Conservation (phyloP, 2,329 filamentous ascomycete genomes). For the Penicillium decumbens region DNA sequence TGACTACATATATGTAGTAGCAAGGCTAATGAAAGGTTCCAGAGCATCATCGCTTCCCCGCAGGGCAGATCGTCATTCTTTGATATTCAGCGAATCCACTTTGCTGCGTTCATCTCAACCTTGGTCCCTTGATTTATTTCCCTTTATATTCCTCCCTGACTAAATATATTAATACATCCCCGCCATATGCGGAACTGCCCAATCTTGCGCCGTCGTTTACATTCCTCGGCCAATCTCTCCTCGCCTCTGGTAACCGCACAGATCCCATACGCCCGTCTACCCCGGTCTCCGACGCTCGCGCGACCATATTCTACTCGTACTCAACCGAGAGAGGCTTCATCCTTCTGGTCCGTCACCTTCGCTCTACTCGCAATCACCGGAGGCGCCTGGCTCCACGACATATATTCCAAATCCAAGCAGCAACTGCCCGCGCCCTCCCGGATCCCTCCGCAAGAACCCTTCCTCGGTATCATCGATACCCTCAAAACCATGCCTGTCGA, state of each 20-base stretch:
- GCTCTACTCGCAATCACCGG: slow-evolving; percentile 32
- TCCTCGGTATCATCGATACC: slow-evolving; percentile 35
- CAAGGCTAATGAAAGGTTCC: neutral
- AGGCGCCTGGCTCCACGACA: slow-evolving; percentile 33
- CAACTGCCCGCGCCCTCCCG: slow-evolving; percentile 8
- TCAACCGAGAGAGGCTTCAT: slow-evolving; percentile 34
- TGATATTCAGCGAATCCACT: slow-evolving; percentile 7
- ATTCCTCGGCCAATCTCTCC: slow-evolving; percentile 28
- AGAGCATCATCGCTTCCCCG: neutral
- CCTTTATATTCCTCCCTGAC: neutral
- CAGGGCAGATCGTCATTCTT: slow-evolving; percentile 7
- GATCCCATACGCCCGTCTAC: slow-evolving; percentile 20
- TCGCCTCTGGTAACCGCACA: slow-evolving; percentile 15
- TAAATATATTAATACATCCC: slow-evolving; percentile 2
- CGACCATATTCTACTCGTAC: slow-evolving; percentile 27
- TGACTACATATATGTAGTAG: neutral
- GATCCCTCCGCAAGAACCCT: slow-evolving; percentile 19
- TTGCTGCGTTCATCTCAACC: neutral
- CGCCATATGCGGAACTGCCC: slow-evolving; percentile 36
- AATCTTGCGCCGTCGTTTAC: slow-evolving; percentile 28
- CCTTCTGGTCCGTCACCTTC: slow-evolving; percentile 37
- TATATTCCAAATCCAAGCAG: slow-evolving; percentile 23
- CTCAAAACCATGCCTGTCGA: slow-evolving; percentile 34
- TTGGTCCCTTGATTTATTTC: neutral
- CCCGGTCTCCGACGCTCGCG: slow-evolving; percentile 22